These are phyloP conservation scores for Blastobotrys mokoenaii DNA, from an alignment of 805 yeast species.

Conservation along the genomic window DNA sequence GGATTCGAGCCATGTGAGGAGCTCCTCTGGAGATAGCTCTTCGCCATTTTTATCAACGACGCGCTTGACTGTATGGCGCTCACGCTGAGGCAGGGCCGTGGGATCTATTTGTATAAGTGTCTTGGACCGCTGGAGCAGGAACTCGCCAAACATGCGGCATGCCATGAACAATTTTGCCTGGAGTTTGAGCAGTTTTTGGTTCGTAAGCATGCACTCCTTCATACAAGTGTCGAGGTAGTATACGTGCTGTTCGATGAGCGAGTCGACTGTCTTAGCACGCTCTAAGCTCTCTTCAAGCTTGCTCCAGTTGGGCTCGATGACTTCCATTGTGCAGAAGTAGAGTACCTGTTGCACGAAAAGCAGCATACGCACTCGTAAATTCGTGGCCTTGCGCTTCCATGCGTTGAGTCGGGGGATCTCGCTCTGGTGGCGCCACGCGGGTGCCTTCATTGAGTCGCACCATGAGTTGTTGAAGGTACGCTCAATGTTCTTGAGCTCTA, in stretches of 20 bases:
- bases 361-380: constrained; percentile 41
- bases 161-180: constrained; percentile 35
- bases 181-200: constrained; percentile 41
- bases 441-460: constrained; percentile 56
- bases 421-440: constrained; percentile 56
- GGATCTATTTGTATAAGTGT: constrained; percentile 24
- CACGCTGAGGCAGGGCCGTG: constrained; percentile 13
- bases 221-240: constrained; percentile 54
- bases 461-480: constrained; percentile 57
- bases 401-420: constrained; percentile 36
- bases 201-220: constrained; percentile 59
- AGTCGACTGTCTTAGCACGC: constrained; percentile 33
- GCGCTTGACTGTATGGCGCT: constrained; percentile 9
- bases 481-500: constrained; percentile 55
- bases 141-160: constrained; percentile 23
- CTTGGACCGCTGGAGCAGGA: constrained; percentile 16
- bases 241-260: constrained; percentile 40
- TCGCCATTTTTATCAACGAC: constrained; percentile 16
- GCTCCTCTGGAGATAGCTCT: constrained; percentile 17
- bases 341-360: constrained; percentile 48
- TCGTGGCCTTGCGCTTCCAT: constrained; percentile 34
- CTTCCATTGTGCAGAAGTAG: constrained; percentile 48
- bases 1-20: constrained; percentile 22
- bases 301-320: constrained; percentile 48
- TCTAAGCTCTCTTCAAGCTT: constrained; percentile 30